Percentiles rank a stretch among this genome's conserved stretches.
These are phyloP conservation scores for Didymella glomerata DNA, from an alignment of 2,329 filamentous ascomycete species.

Conservation along the genomic window DNA sequence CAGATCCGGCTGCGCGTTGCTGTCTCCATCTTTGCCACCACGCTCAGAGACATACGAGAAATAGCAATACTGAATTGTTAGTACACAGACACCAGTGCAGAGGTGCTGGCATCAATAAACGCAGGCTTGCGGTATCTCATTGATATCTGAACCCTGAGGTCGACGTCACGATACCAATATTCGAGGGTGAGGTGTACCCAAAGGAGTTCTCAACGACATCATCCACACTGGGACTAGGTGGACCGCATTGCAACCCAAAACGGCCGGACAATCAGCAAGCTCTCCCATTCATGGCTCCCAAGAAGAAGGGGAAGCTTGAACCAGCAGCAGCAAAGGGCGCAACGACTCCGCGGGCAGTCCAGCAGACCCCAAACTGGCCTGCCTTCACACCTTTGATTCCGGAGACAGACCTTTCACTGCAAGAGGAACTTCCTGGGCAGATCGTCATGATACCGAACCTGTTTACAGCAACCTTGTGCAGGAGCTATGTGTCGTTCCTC, in stretches of 20 bases:
- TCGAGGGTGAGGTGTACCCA: neutral
- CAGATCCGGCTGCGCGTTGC: neutral
- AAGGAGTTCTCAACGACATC: constrained; percentile 1
- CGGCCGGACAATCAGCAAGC: neutral
- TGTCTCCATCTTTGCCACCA: constrained; percentile 1
- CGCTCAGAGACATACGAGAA: neutral
- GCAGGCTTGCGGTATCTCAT: neutral
- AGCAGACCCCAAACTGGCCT: constrained; percentile 70
- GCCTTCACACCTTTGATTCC: constrained; percentile 73
- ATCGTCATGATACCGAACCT: constrained; percentile 78
- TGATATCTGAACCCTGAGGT: neutral
- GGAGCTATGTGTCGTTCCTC: constrained; percentile 78
- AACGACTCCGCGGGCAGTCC: constrained; percentile 10
- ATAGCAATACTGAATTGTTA: neutral
- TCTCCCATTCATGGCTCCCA: constrained; percentile 39
- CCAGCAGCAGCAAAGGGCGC: constrained; percentile 10
- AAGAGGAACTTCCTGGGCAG: constrained; percentile 67
- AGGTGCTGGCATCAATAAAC: neutral
- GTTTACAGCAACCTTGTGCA: constrained; percentile 78
- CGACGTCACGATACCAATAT: neutral
- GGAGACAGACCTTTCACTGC: constrained; percentile 68
- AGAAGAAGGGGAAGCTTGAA: constrained; percentile 40
- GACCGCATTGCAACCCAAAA: neutral
- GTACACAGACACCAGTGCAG: neutral
- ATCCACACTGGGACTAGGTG: neutral